Evolutionary conservation across 352 stramenopile genomes (phyloP), one percentile per base, ranked within the genome.

Genomic region (Globisporangium camurandrum): DNA sequence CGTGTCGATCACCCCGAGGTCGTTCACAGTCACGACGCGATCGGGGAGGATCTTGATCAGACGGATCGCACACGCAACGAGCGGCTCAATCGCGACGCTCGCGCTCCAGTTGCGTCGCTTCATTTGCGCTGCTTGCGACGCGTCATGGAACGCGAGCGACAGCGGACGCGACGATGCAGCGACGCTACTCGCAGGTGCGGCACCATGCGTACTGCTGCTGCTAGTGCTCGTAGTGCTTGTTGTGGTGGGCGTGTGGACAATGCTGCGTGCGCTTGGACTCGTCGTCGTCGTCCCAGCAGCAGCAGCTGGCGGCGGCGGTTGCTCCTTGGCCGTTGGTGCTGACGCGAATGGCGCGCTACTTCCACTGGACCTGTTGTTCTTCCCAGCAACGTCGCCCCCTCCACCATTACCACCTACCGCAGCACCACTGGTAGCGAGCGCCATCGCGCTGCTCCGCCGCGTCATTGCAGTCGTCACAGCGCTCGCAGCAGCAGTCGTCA

Each of bases 1-100:
- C 4, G 93, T 43, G 47, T 95, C 84, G n/a, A 95, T 73, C 17
- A 92, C 82, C 1, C 84, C 84, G 4, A 93, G 62, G 22, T 91
- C 79, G 49, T 92, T 93, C 23, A 95, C 67, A 20, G 71, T 88
- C 20, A 95, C 49, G 17, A 95, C 64, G 10, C 79, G 78, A 48
- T 93, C 84, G 0, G 77, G 66, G 1, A 89, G 66, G 38, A 92
- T 81, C 57, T 88, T 84, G 24, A 91, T 61, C 61, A 83, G 46
- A 17, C 73, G 54, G 23, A 91, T 79, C 1, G 64, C 52, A 36
- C 69, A 84, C 33, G 66, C 55, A 0, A 70, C 79, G 5, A 92
- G 61, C 7, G 74, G 72, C 41, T 88, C 82, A 23, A 92, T 57
- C 3, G 58, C 64, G n/a, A 80, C 66, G 11, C 70, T 59, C 3